Percentiles rank a stretch among this genome's conserved stretches.
Evolutionary conservation across 768 basidiomycete genomes (phyloP).

Genomic region (Podaxis pistillaris): DNA sequence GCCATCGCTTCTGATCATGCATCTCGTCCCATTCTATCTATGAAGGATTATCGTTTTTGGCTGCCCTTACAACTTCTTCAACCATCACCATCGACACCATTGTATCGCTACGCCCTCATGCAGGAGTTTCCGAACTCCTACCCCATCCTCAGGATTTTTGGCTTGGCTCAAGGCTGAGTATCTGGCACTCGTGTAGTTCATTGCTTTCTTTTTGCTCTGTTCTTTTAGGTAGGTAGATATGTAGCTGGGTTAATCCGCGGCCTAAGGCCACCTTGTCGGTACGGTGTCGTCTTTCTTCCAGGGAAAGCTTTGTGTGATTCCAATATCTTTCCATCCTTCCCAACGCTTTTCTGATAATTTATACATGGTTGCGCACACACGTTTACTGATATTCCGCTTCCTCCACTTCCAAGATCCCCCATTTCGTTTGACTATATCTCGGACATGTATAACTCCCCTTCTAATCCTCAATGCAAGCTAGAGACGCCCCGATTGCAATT

Average conservation of each 20-base stretch:
- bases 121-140: not conserved
- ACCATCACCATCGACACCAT: conserved; percentile 1
- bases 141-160: not conserved
- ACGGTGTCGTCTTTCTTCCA: conserved; percentile 5
- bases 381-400: not conserved
- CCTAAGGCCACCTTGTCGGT: conserved; percentile 12
- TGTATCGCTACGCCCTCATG: conserved; percentile 10
- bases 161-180: conserved; percentile 12
- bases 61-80: not conserved
- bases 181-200: conserved; percentile 1
- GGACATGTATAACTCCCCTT: not conserved
- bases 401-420: not conserved
- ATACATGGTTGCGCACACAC: conserved; percentile 1
- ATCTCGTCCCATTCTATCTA: conserved; percentile 12
- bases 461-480: not conserved
- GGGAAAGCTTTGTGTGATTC: conserved; percentile 7
- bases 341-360: conserved; percentile 9
- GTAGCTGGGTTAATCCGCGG: conserved; percentile 11
- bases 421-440: not conserved
- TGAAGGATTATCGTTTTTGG: conserved; percentile 8
- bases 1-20: conserved; percentile 7
- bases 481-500: not conserved
- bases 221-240: conserved; percentile 13
- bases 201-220: conserved; percentile 5
- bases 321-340: not conserved